These are phyloP conservation scores for Phytopythium cucurbitacearum DNA, from an alignment of 352 stramenopile species.

Conservation along the genomic window DNA sequence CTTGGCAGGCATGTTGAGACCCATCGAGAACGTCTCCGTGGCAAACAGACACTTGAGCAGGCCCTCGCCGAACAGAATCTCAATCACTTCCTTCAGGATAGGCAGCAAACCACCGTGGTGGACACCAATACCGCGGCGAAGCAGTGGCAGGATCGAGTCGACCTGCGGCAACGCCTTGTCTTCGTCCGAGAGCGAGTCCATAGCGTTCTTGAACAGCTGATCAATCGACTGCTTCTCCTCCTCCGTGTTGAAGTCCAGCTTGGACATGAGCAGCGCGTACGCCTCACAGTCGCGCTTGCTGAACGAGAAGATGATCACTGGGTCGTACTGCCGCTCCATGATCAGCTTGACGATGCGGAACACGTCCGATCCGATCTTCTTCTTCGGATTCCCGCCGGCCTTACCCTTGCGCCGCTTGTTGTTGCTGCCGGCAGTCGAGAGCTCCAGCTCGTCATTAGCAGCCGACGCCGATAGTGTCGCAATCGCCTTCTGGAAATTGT, in stretches of 20 bases:
- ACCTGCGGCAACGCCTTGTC: slow-evolving; percentile 98
- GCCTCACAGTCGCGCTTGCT: slow-evolving; percentile 97
- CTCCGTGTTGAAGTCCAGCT: slow-evolving; percentile 97
- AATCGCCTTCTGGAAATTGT: slow-evolving; percentile 96
- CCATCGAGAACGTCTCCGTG: slow-evolving; percentile 97
- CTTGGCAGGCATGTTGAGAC: slow-evolving; percentile 99
- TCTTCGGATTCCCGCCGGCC: slow-evolving; percentile 65
- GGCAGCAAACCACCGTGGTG: slow-evolving; percentile 98
- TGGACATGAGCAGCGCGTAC: slow-evolving; percentile 91
- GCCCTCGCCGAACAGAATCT: slow-evolving; percentile 91
- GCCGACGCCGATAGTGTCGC: slow-evolving; percentile 57
- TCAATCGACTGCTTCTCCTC: slow-evolving; percentile 97
- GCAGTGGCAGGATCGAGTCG: slow-evolving; percentile 93
- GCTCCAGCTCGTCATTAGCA: slow-evolving; percentile 66
- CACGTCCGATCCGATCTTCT: slow-evolving; percentile 93
- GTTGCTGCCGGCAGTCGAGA: slow-evolving; percentile 75
- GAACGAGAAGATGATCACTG: slow-evolving; percentile 99
- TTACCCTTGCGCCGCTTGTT: slow-evolving; percentile 58
- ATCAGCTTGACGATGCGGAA: slow-evolving; percentile 98
- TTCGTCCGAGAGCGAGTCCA: slow-evolving; percentile 95
- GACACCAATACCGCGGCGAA: slow-evolving; percentile 99
- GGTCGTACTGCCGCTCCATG: slow-evolving; percentile 96
- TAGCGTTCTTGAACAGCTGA: slow-evolving; percentile 97
- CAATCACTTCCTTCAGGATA: slow-evolving; percentile 98
- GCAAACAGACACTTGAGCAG: slow-evolving; percentile 99